Base-by-base conservation (phyloP, 352 stramenopile species). In the Elongisporangium anandrum region DNA sequence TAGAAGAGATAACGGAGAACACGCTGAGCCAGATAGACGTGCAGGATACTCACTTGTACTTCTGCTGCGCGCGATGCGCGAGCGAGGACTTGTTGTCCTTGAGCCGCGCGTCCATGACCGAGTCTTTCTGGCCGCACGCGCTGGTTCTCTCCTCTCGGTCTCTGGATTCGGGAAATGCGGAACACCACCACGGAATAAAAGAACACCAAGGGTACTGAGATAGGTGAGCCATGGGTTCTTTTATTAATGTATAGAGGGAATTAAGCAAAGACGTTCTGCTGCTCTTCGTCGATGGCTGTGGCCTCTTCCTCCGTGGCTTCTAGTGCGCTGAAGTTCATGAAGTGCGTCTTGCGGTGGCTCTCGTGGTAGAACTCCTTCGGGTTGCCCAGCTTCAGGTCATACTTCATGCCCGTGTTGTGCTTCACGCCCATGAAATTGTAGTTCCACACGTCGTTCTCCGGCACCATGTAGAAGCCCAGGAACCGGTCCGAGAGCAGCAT, bases 361-460 rank as follows among this genome's bases (percentile, higher is more conserved):
- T 99, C 97, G 64, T 98, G 88, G 79, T 99, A 99, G 69, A 99
- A 99, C 60, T 95, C 94, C 71, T 98, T 98, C n/a, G 98, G 98
- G 68, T 98, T 97, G 65, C 97, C 97, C 39, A 99, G 87, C 66
- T 97, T 98, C 39, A 99, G 75, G 64, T 90, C 80, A 70, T 99
- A 99, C 65, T 99, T 96, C 97, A 99, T 99, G 41, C 84, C 88
- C 20, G 84, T 88, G 55, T 93, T 98, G 84, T 99, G 97, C 70
- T 99, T 99, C 49, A 99, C 96, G 57, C 97, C 97, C 87, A 99
- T 98, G 68, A 99, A 99, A 70, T 99, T 99, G 81, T 99, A 99
- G 78, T 99, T 99, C 98, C 97, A 99, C 55, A 98, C 79, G 20
- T 98, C 94, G 61, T 98, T 95, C 52, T 98, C 94, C 8, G 98